Evolutionary conservation across 306 rosid species (phyloP), one percentile per base, ranked within the genome.

Genomic region (Cicer pinnatifidum): DNA sequence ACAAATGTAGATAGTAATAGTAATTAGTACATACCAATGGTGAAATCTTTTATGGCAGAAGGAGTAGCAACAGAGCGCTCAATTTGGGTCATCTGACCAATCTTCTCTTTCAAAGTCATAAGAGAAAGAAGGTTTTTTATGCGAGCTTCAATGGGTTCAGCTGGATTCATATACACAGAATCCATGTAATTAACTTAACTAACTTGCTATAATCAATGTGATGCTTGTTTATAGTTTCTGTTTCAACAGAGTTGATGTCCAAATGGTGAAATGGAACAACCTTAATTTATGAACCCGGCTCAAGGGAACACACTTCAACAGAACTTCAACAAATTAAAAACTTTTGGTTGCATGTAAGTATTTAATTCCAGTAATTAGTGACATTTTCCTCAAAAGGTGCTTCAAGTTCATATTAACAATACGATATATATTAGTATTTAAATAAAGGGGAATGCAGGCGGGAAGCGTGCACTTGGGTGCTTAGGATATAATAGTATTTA

Each of bases 41-140:
- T 12, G 66, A 59, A 59, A 0, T 59, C 17, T 33, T 59, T 37
- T 2, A 59, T 6, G 66, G 66, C 44, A n/a, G 66, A 59, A 59
- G 66, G 44, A 33, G 66, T 59, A 6, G 66, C n/a, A 6, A 59
- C 66, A 59, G 66, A 59, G 2, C 44, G 66, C 11, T 59, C 66
- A 33, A 59, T 59, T 12, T 59, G 66, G 3, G 66, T 59, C 66
- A 59, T 59, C 5, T 59, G 66, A 33, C 66, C 66, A 28, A 59
- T 59, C 66, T 59, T 59, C 48, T 92, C 92, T 64, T 69, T 73
- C 71, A 90, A 59, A 65, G 91, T 85, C 97, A 92, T 90, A 6
- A 87, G 86, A 9, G 88, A 83, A 78, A 92, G 88, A 59, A 92
- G 86, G 75, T 92, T 88, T 41, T 75, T 87, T 60, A 92, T 72